Evolutionary conservation across 495 filamentous ascomycete genomes (phyloP), one percentile per base, ranked within the genome.

Genomic region (Hypoxylon subgilvum): DNA sequence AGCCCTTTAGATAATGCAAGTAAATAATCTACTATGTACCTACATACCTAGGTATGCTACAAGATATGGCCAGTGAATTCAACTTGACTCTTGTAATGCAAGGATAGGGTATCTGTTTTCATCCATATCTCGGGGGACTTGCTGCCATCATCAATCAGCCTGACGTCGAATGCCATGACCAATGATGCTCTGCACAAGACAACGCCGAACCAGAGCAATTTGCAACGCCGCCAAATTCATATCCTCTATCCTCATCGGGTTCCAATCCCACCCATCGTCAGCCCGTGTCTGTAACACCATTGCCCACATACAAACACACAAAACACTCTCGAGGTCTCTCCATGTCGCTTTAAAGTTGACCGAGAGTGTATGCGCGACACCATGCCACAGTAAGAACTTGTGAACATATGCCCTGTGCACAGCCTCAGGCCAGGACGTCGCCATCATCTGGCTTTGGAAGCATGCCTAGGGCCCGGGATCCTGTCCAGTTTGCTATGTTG

Each of bases 61-160:
- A n/a, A n/a, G n/a, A n/a, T n/a, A n/a, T n/a, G n/a, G n/a, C n/a
- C n/a, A n/a, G n/a, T n/a, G n/a, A n/a, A n/a, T n/a, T n/a, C n/a
- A n/a, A n/a, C n/a, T n/a, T n/a, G n/a, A n/a, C n/a, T n/a, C n/a
- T n/a, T 42, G n/a, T 39, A 30, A 50, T 55, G 56, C 56, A 53
- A 46, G 47, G 52, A 46, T 56, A 34, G 66, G 66, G 66, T 69
- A 69, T 67, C 59, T 69, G 61, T 57, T 69, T 57, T 63, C 55
- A 48, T 56, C 42, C 57, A 57, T 66, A 51, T 53, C 49, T 40
- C 58, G 41, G 51, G 55, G 41, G 47, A 58, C 44, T 56, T 51
- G 35, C 5, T 8, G 4, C 41, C 12, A 48, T 48, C 32, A 45
- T 40, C 32, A 8, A 52, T 61, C 55, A 61, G 55, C 43, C 43